Evolutionary conservation across 495 filamentous ascomycete species (phyloP).

Genomic region (Neurospora discreta): DNA sequence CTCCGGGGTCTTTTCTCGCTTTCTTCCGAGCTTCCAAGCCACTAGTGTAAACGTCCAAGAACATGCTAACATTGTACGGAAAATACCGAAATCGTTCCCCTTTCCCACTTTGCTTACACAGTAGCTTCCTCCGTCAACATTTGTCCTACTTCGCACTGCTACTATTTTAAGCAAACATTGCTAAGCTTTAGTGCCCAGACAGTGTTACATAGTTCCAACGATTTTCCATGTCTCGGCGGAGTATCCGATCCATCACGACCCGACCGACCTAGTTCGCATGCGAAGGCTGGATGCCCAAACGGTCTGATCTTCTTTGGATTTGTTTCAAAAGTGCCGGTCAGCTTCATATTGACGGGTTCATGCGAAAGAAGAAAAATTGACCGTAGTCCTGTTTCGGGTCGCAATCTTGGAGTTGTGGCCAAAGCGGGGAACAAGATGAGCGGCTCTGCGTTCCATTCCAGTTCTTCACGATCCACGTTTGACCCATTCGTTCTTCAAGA

Average conservation of each 20-base stretch:
- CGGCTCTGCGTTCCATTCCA: neutral
- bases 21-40: neutral
- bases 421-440: neutral
- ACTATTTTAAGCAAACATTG: neutral
- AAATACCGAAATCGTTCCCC: neutral
- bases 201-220: neutral
- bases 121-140: neutral
- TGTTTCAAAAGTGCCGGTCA: neutral
- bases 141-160: neutral
- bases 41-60: too few species aligned
- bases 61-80: neutral
- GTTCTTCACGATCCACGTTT: neutral
- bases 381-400: neutral
- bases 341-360: neutral
- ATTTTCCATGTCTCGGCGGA: neutral
- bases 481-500: neutral
- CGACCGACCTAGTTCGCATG: neutral
- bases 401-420: neutral
- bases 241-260: neutral
- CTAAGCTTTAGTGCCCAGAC: neutral
- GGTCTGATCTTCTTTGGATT: neutral
- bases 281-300: neutral
- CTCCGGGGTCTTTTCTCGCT: neutral
- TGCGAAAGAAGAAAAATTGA: neutral
- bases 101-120: neutral